Conservation (phyloP, 306 rosid genomes). For the Argentina anserina region DNA sequence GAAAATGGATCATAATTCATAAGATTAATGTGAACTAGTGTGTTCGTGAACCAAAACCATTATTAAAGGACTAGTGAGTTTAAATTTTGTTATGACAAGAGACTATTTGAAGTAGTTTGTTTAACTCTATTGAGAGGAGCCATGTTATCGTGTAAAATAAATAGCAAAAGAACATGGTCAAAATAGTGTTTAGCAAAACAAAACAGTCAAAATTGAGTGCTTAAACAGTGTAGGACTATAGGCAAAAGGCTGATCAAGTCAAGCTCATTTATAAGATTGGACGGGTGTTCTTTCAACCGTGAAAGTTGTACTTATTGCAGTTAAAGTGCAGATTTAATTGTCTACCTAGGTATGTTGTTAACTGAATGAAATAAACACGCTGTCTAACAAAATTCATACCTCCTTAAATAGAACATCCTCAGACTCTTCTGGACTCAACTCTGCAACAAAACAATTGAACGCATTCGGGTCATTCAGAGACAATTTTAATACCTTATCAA, state of each 20-base stretch:
- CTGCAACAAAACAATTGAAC: constrained; percentile 43
- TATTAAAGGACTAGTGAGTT: neutral
- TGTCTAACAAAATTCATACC: constrained; percentile 41
- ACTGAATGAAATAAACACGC: constrained; percentile 9
- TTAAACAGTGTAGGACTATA: neutral
- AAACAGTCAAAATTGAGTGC: neutral
- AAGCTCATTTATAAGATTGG: neutral
- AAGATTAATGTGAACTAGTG: neutral
- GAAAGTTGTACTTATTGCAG: constrained; percentile 4
- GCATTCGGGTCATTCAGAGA: neutral
- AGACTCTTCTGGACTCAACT: constrained; percentile 90
- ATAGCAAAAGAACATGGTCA: neutral
- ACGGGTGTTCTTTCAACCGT: neutral
- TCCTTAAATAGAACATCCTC: constrained; percentile 99
- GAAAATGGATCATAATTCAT: neutral
- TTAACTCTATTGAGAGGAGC: neutral
- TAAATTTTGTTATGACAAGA: neutral
- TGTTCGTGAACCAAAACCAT: neutral
- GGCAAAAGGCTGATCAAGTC: neutral
- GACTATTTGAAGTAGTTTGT: neutral
- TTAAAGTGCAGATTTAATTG: neutral
- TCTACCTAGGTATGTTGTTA: neutral
- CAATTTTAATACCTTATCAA: neutral
- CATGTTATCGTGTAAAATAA: neutral
- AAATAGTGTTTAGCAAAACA: neutral